Evolutionary conservation across 768 basidiomycete genomes (phyloP).

Genomic region (Auricularia heimuer): DNA sequence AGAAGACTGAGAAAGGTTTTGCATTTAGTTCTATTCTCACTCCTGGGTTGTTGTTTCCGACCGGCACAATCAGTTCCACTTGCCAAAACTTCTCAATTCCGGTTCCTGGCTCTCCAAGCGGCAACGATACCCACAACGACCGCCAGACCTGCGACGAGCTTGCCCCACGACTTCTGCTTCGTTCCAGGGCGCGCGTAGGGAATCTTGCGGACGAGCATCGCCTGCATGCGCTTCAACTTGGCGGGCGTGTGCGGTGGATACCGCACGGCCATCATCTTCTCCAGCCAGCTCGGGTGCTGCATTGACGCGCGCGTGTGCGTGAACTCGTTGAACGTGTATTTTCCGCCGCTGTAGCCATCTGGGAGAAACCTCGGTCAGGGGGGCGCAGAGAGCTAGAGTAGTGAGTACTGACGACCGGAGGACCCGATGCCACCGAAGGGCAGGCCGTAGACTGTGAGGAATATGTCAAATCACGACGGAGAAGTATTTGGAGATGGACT

Average conservation of each 20-base stretch:
- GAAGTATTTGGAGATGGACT: constrained; percentile 12
- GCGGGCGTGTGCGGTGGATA: constrained; percentile 29
- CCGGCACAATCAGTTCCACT: too few relatives aligned
- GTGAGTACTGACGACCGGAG: constrained; percentile 51
- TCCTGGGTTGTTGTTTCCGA: too few relatives aligned
- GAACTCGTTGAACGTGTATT: constrained; percentile 67
- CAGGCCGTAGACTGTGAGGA: constrained; percentile 40
- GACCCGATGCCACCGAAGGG: constrained; percentile 69
- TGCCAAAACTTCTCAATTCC: too few relatives aligned
- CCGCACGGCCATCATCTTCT: constrained; percentile 22
- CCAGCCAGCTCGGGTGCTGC: constrained; percentile 34
- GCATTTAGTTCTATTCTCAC: too few relatives aligned
- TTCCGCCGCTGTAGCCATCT: constrained; percentile 66
- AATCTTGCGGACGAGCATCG: background rate
- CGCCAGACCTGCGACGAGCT: background rate
- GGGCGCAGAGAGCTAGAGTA: background rate
- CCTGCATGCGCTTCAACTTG: constrained; percentile 1
- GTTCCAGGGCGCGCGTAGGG: background rate
- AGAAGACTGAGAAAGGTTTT: too few relatives aligned
- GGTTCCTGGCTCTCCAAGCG: background rate
- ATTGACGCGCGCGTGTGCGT: constrained; percentile 58
- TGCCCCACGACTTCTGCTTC: background rate
- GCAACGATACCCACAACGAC: background rate
- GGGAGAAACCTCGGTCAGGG: background rate
- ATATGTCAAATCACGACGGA: background rate